Conservation (phyloP, 1,284 basidiomycete genomes). For the Trametes hirsuta region DNA sequence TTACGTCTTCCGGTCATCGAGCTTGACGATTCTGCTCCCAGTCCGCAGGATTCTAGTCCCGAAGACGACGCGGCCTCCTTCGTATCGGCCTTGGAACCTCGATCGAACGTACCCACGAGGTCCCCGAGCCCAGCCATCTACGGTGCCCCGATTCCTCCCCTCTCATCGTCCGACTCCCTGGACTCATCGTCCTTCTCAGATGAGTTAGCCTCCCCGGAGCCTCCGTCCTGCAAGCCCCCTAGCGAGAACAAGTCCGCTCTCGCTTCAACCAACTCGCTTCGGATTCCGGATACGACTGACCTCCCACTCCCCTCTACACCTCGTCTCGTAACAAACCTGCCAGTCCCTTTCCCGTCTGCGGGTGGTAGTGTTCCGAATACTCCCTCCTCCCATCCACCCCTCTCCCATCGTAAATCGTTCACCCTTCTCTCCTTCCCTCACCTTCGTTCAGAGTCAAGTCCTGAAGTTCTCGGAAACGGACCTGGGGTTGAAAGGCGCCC, state of each 20-base stretch:
- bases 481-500: slow-evolving; percentile 24
- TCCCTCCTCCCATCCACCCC: slow-evolving; percentile 37
- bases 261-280: slow-evolving; percentile 27
- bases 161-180: slow-evolving; percentile 50
- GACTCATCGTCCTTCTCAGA: slow-evolving; percentile 47
- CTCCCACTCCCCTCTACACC: slow-evolving; percentile 32
- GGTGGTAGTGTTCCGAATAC: slow-evolving; percentile 36
- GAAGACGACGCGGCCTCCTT: slow-evolving; percentile 36
- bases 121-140: slow-evolving; percentile 41
- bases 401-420: slow-evolving; percentile 41
- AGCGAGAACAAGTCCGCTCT: slow-evolving; percentile 11
- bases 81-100: slow-evolving; percentile 37
- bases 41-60: slow-evolving; percentile 15
- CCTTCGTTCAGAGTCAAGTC: slow-evolving; percentile 29
- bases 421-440: slow-evolving; percentile 42
- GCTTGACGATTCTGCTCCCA: slow-evolving; percentile 16
- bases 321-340: slow-evolving; percentile 20
- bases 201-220: slow-evolving; percentile 37
- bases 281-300: slow-evolving; percentile 32
- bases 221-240: slow-evolving; percentile 27
- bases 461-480: slow-evolving; percentile 12
- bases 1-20: slow-evolving; percentile 22
- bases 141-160: slow-evolving; percentile 40
- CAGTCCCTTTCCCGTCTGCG: slow-evolving; percentile 45
- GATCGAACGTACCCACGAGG: slow-evolving; percentile 39